phyloP scores from a whole-genome alignment of 1,139 yeast genomes.

The Debaryomyces singareniensis region DNA sequence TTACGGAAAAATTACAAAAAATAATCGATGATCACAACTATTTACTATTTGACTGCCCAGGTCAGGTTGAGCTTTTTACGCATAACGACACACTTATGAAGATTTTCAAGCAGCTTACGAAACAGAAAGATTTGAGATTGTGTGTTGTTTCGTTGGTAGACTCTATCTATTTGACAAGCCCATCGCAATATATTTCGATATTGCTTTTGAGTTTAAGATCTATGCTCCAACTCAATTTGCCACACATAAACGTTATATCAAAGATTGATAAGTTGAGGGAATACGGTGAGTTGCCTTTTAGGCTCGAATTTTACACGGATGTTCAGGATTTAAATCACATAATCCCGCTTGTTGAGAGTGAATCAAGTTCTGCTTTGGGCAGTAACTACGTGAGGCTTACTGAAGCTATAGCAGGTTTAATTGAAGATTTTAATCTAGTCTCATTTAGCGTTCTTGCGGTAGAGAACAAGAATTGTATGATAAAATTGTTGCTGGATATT shows the following conservation, averaged over 20 bases:
- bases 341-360: slow-evolving; percentile 64
- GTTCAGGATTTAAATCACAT: slow-evolving; percentile 76
- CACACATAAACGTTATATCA: slow-evolving; percentile 53
- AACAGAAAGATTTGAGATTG: slow-evolving; percentile 59
- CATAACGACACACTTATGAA: slow-evolving; percentile 36
- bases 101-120: slow-evolving; percentile 28
- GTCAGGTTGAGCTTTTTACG: slow-evolving; percentile 44
- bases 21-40: slow-evolving; percentile 60
- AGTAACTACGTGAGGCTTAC: slow-evolving; percentile 64
- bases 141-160: slow-evolving; percentile 88
- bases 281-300: slow-evolving; percentile 58
- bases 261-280: slow-evolving; percentile 77
- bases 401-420: slow-evolving; percentile 72
- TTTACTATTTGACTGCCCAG: slow-evolving; percentile 79
- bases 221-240: slow-evolving; percentile 42
- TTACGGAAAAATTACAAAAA: slow-evolving; percentile 51
- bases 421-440: slow-evolving; percentile 82
- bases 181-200: slow-evolving; percentile 87
- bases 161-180: slow-evolving; percentile 75
- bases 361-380: slow-evolving; percentile 56
- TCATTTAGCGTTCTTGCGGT: slow-evolving; percentile 85
- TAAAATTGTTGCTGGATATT: slow-evolving; percentile 62
- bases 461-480: slow-evolving; percentile 91
- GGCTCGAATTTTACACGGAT: slow-evolving; percentile 82
- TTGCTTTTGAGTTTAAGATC: slow-evolving; percentile 70